Conservation (phyloP, 2,329 filamentous ascomycete genomes). For the Tolypocladium ophioglossoides region DNA sequence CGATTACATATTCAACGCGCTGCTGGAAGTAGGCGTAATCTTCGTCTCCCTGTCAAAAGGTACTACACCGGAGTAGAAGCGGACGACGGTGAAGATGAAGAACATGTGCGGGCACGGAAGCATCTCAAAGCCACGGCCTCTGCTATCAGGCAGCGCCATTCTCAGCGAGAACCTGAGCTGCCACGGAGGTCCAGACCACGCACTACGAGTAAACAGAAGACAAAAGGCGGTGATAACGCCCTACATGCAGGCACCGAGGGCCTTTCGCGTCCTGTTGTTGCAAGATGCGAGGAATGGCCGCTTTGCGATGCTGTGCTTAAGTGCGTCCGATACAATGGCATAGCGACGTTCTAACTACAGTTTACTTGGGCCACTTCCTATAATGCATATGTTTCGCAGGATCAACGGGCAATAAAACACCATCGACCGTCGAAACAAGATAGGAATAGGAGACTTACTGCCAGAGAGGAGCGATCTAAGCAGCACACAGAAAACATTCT, state of each 20-base stretch:
- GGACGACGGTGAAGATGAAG: neutral
- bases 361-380: too few relatives aligned
- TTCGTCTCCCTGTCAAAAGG: too few relatives aligned
- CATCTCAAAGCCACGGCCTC: neutral
- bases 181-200: neutral
- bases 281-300: neutral
- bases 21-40: too few relatives aligned
- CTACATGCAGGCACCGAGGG: neutral
- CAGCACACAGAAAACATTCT: too few relatives aligned
- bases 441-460: too few relatives aligned
- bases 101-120: neutral
- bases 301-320: neutral
- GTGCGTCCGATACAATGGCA: slow-evolving; percentile 1
- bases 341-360: neutral
- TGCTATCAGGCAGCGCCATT: neutral
- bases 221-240: neutral
- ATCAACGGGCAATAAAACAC: too few relatives aligned
- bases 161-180: neutral
- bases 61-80: too few relatives aligned
- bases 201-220: neutral
- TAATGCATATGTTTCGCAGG: too few relatives aligned
- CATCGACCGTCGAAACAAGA: too few relatives aligned
- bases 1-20: too few relatives aligned
- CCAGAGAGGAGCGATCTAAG: too few relatives aligned
- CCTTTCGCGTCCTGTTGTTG: neutral